phyloP scores from a whole-genome alignment of 441 rosid genomes.

The Gossypium gossypioides region DNA sequence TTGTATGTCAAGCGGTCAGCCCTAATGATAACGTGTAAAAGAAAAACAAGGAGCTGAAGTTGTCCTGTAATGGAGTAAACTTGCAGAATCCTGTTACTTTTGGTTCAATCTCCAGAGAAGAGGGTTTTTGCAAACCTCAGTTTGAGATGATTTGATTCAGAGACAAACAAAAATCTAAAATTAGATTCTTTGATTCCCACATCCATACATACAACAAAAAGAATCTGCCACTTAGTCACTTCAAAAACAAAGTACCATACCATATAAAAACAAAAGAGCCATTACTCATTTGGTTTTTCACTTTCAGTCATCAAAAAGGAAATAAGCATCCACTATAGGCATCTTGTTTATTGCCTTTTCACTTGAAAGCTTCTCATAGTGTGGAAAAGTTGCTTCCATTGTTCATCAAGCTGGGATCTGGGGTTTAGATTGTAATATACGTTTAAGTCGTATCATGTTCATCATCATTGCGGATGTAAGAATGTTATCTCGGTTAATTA shows the following conservation, averaged over 20 bases:
- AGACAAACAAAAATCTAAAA: constrained; percentile 29
- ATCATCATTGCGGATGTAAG: neutral
- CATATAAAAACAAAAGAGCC: neutral
- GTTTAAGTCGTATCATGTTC: neutral
- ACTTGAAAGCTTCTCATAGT: constrained; percentile 15
- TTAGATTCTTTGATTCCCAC: constrained; percentile 72
- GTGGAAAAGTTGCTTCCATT: constrained; percentile 35
- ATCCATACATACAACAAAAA: constrained; percentile 59
- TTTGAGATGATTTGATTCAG: neutral
- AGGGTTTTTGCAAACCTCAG: constrained; percentile 4
- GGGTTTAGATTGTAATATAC: neutral
- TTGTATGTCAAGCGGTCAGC: constrained; percentile 5
- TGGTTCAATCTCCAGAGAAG: constrained; percentile 13
- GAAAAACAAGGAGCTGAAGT: constrained; percentile 20
- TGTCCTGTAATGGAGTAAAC: constrained; percentile 7
- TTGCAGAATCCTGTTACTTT: constrained; percentile 5
- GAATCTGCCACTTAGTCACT: constrained; percentile 63
- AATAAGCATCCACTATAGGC: constrained; percentile 23
- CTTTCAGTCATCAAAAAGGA: constrained; percentile 28
- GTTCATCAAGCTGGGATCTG: constrained; percentile 46
- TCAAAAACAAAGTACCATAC: neutral
- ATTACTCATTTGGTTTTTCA: constrained; percentile 18
- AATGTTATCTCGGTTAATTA: neutral
- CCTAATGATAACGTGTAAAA: constrained; percentile 22
- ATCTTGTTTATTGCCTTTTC: constrained; percentile 5